Evolutionary conservation across 352 stramenopile genomes (phyloP), one percentile per base, ranked within the genome.

Genomic region (Phytopythium litorale): DNA sequence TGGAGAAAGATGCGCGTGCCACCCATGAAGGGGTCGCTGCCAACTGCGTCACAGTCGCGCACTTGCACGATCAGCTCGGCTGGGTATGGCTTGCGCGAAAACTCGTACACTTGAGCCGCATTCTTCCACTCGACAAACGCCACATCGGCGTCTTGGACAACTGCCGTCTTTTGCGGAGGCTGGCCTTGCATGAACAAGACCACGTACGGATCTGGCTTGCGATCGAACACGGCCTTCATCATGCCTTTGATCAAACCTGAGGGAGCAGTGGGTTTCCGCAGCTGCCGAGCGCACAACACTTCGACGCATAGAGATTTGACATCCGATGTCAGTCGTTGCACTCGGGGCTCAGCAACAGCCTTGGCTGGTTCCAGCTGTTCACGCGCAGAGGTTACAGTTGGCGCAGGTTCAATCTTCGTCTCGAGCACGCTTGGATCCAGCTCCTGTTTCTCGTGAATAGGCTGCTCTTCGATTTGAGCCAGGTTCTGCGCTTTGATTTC

Each of bases 111-210:
- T 59, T 86, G 76, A 8, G 66, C 56, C 4, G 76, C 63, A 33
- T 81, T 72, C 21, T 69, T 64, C 77, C 77, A 87, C 59, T 83
- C 72, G 15, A 82, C 75, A 52, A 81, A 80, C 7, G 73, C 56
- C 4, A 78, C 56, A 43, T 84, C 72, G 25, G 73, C 75, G 49
- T 84, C 70, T 54, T 76, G 81, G 11, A 70, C 48, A 0, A 66
- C 42, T 6, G 70, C 33, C n/a, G 65, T 79, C 19, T 72, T 73
- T 19, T 72, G 71, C 0, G 63, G 56, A 12, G 49, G 12, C 9
- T 78, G 53, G 0, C 56, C 54, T 7, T 70, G 64, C 15, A 86
- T 53, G 9, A 72, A 51, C 11, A 87, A 65, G 8, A 67, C 53
- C 1, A 79, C 77, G 40, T 82, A 87, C 23, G 77, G 74, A 33